Base-by-base conservation (phyloP, 2,329 filamentous ascomycete genomes). In the Ophiosphaerella korrae region DNA sequence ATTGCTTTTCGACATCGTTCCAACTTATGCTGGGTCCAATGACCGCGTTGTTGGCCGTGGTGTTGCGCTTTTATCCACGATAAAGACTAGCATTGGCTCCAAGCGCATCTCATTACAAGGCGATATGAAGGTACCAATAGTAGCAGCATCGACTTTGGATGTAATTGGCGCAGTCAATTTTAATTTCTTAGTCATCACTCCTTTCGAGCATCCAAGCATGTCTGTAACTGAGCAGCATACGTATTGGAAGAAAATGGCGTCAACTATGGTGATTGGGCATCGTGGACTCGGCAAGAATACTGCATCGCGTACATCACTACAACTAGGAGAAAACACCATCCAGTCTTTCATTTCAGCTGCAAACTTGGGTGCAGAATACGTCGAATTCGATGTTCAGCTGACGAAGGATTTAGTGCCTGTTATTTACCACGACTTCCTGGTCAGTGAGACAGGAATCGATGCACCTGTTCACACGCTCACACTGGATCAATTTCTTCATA, bases 341-440 rank as follows among this genome's bases (percentile, higher is more conserved):
- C 89, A 86, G 61, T 97, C 94, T 0, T 99, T 99, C 75, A 96
- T 97, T 67, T 91, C 93, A 2, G 94, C 94, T 2, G 92, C 93
- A 37, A 97, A 97, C 61, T 76, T 99, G 44, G 94, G 94, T 7
- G 94, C 85, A 11, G 83, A 82, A 8, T 88, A 88, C 62, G 84
- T 88, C 32, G 85, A 88, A 63, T 84, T 89, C 66, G 94, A 99
- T 70, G 94, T 99, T 0, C 94, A 99, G 71, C 80, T 99, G 34
- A 99, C 94, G n/a, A 99, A 99, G 69, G 94, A 99, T 70, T 92
- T 95, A 65, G 92, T 99, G 1, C 94, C 94, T 0, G 93, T 99
- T 58, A 96, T 99, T 66, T 99, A 99, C 70, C 94, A 99, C 70
- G 94, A 99, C 73, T 99, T 99, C 68, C 81, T 97, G 12, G 94